Conservation (phyloP, 805 yeast genomes). For the Pichia ethanolica region DNA sequence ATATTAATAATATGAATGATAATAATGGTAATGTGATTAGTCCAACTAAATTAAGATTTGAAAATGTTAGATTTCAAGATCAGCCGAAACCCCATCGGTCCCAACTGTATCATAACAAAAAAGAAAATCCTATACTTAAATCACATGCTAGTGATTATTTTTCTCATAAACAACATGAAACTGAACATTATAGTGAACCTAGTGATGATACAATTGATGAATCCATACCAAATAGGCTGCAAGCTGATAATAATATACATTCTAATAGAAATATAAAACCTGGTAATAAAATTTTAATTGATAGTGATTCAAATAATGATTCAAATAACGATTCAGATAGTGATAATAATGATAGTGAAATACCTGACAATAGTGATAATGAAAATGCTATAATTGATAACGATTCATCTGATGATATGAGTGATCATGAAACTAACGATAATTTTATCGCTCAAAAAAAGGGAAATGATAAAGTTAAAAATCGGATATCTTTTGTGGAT, state of each 20-base stretch:
- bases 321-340: not conserved
- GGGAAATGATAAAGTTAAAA: too few relatives aligned
- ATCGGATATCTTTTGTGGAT: not conserved
- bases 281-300: not conserved
- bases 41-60: not conserved
- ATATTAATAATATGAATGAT: constrained; percentile 7
- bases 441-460: too few relatives aligned
- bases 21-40: not conserved
- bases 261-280: too few relatives aligned
- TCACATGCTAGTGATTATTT: not conserved
- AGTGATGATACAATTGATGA: constrained; percentile 27
- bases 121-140: too few relatives aligned
- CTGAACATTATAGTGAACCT: constrained; percentile 35
- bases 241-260: too few relatives aligned
- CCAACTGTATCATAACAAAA: too few relatives aligned
- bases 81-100: too few relatives aligned
- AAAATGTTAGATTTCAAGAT: not conserved
- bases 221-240: not conserved
- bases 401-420: not conserved
- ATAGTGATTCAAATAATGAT: not conserved
- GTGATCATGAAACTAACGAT: too few relatives aligned
- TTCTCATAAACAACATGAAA: not conserved
- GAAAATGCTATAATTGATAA: not conserved
- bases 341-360: not conserved
- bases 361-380: not conserved